Evolutionary conservation across 176 grass and related monocot species (phyloP), one percentile per base, ranked within the genome.

Genomic region (Bonia amplexicaulis): DNA sequence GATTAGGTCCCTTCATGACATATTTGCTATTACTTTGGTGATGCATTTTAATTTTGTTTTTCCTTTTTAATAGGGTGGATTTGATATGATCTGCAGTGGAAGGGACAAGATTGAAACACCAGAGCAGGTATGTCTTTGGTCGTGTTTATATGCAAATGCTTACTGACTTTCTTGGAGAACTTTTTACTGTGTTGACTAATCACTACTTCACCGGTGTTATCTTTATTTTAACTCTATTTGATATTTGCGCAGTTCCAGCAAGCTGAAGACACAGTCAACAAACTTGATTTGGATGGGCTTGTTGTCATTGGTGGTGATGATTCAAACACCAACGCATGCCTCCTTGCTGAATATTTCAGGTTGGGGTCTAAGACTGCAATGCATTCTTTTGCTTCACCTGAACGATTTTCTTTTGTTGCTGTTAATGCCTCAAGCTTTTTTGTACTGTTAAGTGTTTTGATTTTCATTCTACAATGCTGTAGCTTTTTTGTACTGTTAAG

Each of bases 31-130:
- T 73, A 46, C 22, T 80, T 19, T 35, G 0, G 0, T 54, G 44
- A 23, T 25, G 15, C 40, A 68, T 69, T 40, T 42, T 39, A 61
- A 45, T 45, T 78, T 61, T 61, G 0, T 59, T 59, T 77, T 74
- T 27, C 4, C 47, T 82, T 62, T 45, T 59, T 86, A 44, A 80
- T 73, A 98, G 97, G 97, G 97, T 47, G 97, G 97, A 76, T 99
- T 99, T 66, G 97, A 99, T 71, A 99, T 99, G 97, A 99, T 99
- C 80, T 99, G 97, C 85, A 99, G 97, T 82, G 97, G 97, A 88
- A 96, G 97, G 88, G 97, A 99, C 86, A 99, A 99, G 81, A 99
- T 99, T 79, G 97, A 99, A 91, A 99, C 93, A 8, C 93, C 93
- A 88, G 91, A 99, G 59, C 97, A 99, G 96, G 96, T 92, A 65